Conservation (phyloP, 352 stramenopile genomes). For the Pythium sp. region DNA sequence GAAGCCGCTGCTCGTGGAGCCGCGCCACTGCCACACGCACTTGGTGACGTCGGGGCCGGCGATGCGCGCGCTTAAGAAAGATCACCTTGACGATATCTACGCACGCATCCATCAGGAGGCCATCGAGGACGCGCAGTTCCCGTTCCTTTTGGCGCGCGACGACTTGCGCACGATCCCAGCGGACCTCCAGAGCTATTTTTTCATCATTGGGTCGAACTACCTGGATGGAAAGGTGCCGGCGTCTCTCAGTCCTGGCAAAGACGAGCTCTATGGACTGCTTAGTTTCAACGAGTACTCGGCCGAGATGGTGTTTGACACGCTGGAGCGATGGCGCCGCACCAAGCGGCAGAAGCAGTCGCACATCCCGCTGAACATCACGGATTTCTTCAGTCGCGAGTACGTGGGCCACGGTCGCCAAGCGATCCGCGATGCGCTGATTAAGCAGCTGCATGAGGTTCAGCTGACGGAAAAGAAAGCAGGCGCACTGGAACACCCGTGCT, state of each 20-base stretch:
- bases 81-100: conserved; percentile 26
- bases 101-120: conserved; percentile 33
- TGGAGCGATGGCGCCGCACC: conserved; percentile 62
- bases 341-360: conserved; percentile 57
- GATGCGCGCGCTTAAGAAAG: conserved; percentile 24
- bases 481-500: conserved; percentile 46
- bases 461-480: conserved; percentile 7
- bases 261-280: conserved; percentile 57
- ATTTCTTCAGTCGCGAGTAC: conserved; percentile 65
- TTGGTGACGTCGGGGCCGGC: conserved; percentile 24
- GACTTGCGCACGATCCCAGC: conserved; percentile 42
- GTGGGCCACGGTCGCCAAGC: conserved; percentile 32
- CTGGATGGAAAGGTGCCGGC: conserved; percentile 43
- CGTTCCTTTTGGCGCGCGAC: conserved; percentile 50
- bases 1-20: conserved; percentile 33
- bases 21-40: conserved; percentile 50
- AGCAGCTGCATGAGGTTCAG: conserved; percentile 22
- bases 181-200: conserved; percentile 48
- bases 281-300: conserved; percentile 40
- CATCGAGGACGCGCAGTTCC: conserved; percentile 54
- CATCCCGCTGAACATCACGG: conserved; percentile 57
- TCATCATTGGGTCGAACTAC: conserved; percentile 59
- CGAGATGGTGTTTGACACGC: conserved; percentile 58
- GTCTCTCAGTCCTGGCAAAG: conserved; percentile 46
- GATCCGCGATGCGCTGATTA: conserved; percentile 25